phyloP scores from a whole-genome alignment of 179 eudicot genomes.

The Vitellaria paradoxa region DNA sequence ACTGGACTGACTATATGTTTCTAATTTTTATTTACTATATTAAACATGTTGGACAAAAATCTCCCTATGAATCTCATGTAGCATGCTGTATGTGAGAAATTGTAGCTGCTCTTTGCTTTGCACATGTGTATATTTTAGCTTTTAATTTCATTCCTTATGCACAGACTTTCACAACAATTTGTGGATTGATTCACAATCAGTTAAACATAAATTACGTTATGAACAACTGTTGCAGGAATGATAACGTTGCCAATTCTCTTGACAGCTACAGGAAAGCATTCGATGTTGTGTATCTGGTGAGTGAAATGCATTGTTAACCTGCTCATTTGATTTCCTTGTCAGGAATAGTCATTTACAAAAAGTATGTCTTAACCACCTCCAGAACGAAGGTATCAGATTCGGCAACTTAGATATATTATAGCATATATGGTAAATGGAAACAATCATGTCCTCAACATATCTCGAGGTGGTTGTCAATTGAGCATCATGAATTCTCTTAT shows the following conservation, averaged over 20 bases:
- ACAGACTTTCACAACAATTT: not conserved
- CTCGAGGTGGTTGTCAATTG: not conserved
- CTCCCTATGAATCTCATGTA: not conserved
- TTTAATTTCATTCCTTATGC: not conserved
- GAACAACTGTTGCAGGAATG: constrained; percentile 60
- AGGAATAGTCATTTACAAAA: not conserved
- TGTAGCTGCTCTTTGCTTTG: not conserved
- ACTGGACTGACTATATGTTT: not conserved
- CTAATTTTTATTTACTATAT: no score
- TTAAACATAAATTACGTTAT: not conserved
- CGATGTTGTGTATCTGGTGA: constrained; percentile 76
- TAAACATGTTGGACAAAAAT: no score
- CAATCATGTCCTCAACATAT: not conserved
- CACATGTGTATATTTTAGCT: not conserved
- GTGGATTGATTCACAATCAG: no score
- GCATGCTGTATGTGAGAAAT: not conserved
- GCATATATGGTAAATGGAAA: not conserved
- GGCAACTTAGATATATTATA: not conserved
- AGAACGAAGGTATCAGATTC: not conserved
- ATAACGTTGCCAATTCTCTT: constrained; percentile 63
- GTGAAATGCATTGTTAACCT: constrained; percentile 20
- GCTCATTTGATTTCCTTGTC: not conserved
- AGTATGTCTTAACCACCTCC: not conserved
- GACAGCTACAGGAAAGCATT: constrained; percentile 68
- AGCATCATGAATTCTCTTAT: not conserved